Base-by-base conservation (phyloP, 768 basidiomycete species). In the Lactarius deliciosus region DNA sequence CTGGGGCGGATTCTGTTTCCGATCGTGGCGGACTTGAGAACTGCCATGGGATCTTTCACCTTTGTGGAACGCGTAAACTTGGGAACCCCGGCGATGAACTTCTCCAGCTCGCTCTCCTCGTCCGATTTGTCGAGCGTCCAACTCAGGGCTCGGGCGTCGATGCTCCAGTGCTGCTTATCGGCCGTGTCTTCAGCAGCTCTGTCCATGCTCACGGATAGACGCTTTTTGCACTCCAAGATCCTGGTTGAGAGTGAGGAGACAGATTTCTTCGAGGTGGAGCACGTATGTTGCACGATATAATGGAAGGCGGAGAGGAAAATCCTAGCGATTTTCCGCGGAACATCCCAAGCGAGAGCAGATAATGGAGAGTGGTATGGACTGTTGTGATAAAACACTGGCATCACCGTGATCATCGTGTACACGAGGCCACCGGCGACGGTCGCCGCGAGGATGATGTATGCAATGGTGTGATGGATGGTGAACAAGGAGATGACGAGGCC, bases 401-500 rank as follows among this genome's bases (percentile, higher is more conserved):
- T 30, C 7, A 68, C 16, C 4, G 66, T 68, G 41, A 65, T 64
- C n/a, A 22, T 34, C 1, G 11, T 9, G 34, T 68, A 68, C 18
- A 57, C 22, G 4, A 50, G 2, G 2, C 15, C 38, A 40, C 41
- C 28, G n/a, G 20, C 20, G 15, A 28, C 1, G 16, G 54, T 56
- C 16, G 41, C 50, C 5, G 58, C 54, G 4, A 68, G 41, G 53
- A 20, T 20, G 53, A 55, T 13, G 41, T 34, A 53, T 15, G 64
- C 66, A 22, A 68, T 40, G n/a, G 54, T 56, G 45, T 60, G 58
- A 7, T 68, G 64, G 28, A 65, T 60, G 41, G 28, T 38, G 18
- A 65, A 60, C 16, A 65, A 41, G 36, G 64, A 68, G 43, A 68
- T 41, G 64, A 66, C 63, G 3, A 68, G 64, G 18, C 66, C 66